Evolutionary conservation across 1,139 yeast species (phyloP), one percentile per base, ranked within the genome.

Genomic region (Hyphopichia fennica): DNA sequence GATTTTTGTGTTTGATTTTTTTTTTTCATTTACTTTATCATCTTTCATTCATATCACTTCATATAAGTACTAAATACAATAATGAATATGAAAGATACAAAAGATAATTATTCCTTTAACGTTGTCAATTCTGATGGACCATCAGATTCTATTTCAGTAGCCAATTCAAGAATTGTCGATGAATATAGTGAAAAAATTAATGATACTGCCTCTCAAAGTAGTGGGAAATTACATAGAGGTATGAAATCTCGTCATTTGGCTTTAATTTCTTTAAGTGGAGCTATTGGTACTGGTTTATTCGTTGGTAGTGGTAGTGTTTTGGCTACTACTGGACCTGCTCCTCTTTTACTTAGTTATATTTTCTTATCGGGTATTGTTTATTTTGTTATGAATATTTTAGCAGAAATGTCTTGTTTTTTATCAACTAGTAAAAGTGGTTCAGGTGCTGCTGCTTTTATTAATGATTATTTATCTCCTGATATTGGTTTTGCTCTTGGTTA

Each of bases 391-490:
- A 79, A 78, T 49, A 69, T 71, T 58, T 60, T 82, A 45, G 84
- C 80, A 18, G 88, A 81, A 55, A 80, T 82, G 83, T 78, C 81
- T 14, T 70, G 81, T 8, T 80, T 71, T 48, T 63, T 80, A 39
- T 87, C 87, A 0, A 48, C 68, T 25, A 72, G 74, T 2, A 14
- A n/a, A n/a, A 25, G 28, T 25, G 79, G 79, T 49, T 65, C 67
- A 54, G 74, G 74, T 23, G 65, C 75, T 19, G 70, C 65, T 41
- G 54, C 69, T 18, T 70, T 64, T 43, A 69, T 68, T 32, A 65
- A 57, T 39, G 69, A 67, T 42, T 71, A 62, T 49, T 48, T 67
- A 29, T 67, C 65, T 20, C 57, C 57, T 9, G 66, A 74, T 5
- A 54, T 68, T 40, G 77, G 75, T 3, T 69, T 77, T 53, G 78